A percentile compares a stretch with the other conserved stretches of the same genome.
These are phyloP conservation scores for Mikania micrantha DNA, from an alignment of 129 eudicot species.

Conservation along the genomic window DNA sequence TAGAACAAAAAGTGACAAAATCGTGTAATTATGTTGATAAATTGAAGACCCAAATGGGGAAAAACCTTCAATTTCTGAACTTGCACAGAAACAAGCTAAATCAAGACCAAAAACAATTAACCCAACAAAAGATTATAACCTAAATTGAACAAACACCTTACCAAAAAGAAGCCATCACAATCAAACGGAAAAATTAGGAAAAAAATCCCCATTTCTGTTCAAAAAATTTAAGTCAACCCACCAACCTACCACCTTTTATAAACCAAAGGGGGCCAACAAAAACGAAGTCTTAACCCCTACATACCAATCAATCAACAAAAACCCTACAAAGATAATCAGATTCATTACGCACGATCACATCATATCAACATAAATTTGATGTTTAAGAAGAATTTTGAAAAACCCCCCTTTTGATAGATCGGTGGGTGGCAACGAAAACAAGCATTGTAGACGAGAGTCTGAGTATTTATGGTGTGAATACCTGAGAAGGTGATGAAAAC, in stretches of 20 bases:
- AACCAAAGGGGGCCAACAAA: slow-evolving; percentile 20
- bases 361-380: slow-evolving; percentile 11
- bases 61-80: slow-evolving; percentile 6
- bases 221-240: slow-evolving; percentile 67
- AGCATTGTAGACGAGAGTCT: slow-evolving; percentile 19
- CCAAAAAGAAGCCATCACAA: slow-evolving; percentile 11
- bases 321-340: not conserved
- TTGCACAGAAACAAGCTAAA: slow-evolving; percentile 12
- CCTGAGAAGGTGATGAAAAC: slow-evolving; percentile 34
- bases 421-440: slow-evolving; percentile 2
- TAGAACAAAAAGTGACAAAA: slow-evolving; percentile 6
- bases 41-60: slow-evolving; percentile 21
- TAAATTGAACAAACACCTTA: slow-evolving; percentile 24
- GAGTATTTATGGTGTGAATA: slow-evolving; percentile 9
- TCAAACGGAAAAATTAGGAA: slow-evolving; percentile 22
- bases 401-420: slow-evolving; percentile 13
- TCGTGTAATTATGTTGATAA: not conserved
- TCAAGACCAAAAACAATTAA: slow-evolving; percentile 12
- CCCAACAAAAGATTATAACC: slow-evolving; percentile 8
- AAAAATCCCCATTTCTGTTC: slow-evolving; percentile 18
- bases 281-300: slow-evolving; percentile 13
- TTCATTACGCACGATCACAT: slow-evolving; percentile 21
- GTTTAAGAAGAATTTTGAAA: not conserved
- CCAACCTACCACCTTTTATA: slow-evolving; percentile 92
- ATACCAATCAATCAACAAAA: slow-evolving; percentile 26